These are phyloP conservation scores for Mucor plumbeus DNA, from an alignment of 371 early-diverging fungal species.

Conservation along the genomic window DNA sequence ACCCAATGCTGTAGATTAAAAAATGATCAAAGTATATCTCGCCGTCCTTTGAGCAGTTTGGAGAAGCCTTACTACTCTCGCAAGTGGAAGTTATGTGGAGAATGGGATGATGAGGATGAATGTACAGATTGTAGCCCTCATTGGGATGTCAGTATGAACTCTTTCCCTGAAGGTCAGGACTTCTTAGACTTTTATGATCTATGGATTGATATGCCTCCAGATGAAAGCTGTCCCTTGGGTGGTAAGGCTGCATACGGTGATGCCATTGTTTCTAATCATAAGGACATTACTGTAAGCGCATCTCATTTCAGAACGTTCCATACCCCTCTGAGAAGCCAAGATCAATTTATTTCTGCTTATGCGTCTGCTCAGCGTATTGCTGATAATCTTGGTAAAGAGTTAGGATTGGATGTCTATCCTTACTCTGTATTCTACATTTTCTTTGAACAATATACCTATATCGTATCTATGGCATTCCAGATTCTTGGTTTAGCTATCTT, in stretches of 20 bases:
- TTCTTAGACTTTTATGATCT: slow-evolving; percentile 62
- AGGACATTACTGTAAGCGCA: slow-evolving; percentile 46
- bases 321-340: slow-evolving; percentile 65
- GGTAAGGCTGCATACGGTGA: slow-evolving; percentile 79
- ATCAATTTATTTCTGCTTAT: slow-evolving; percentile 72
- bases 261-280: slow-evolving; percentile 50
- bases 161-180: slow-evolving; percentile 64
- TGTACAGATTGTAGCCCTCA: slow-evolving; percentile 63
- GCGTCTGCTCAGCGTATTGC: slow-evolving; percentile 71
- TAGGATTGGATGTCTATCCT: slow-evolving; percentile 64
- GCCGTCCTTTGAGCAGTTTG: slow-evolving; percentile 15
- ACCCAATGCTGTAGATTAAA: slow-evolving; percentile 65
- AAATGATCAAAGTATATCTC: slow-evolving; percentile 7
- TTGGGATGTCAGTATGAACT: slow-evolving; percentile 63
- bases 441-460: slow-evolving; percentile 77
- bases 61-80: slow-evolving; percentile 11
- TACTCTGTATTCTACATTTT: slow-evolving; percentile 81
- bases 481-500: slow-evolving; percentile 61
- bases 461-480: slow-evolving; percentile 61
- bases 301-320: slow-evolving; percentile 78
- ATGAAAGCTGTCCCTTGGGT: slow-evolving; percentile 69
- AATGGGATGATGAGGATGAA: slow-evolving; percentile 60
- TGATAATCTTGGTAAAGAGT: slow-evolving; percentile 49
- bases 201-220: slow-evolving; percentile 64
- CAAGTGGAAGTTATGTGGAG: slow-evolving; percentile 51